phyloP scores from a whole-genome alignment of 495 filamentous ascomycete genomes.

The Peziza echinospora region DNA sequence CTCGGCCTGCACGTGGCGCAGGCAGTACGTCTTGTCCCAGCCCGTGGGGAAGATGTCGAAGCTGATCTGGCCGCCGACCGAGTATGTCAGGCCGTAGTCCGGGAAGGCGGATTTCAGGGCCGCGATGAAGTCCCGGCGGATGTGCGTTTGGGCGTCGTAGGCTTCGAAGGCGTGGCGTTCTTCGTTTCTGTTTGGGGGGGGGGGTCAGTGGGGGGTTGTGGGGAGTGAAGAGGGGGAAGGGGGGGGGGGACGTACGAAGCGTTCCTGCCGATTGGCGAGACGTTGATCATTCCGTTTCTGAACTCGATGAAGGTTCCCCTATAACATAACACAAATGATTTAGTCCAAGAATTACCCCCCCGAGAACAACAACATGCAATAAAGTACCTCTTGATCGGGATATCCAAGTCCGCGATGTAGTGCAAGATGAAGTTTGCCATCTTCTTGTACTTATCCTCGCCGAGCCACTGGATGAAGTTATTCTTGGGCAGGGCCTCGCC shows the following conservation, averaged over 20 bases:
- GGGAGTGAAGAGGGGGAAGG: background rate
- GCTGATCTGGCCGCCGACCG: slow-evolving; percentile 88
- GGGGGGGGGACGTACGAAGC: slow-evolving; percentile 24
- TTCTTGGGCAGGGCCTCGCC: slow-evolving; percentile 48
- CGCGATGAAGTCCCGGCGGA: slow-evolving; percentile 50
- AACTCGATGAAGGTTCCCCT: slow-evolving; percentile 93
- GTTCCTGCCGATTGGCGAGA: slow-evolving; percentile 81
- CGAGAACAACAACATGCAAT: background rate
- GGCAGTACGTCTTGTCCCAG: slow-evolving; percentile 98
- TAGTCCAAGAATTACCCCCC: background rate
- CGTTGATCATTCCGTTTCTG: slow-evolving; percentile 91
- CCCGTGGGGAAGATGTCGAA: slow-evolving; percentile 94
- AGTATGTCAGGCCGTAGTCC: slow-evolving; percentile 67
- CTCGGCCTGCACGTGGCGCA: slow-evolving; percentile 68
- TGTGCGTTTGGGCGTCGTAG: slow-evolving; percentile 54
- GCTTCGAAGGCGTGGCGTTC: slow-evolving; percentile 61
- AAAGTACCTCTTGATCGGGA: slow-evolving; percentile 46
- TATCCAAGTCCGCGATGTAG: slow-evolving; percentile 72
- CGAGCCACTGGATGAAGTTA: slow-evolving; percentile 80
- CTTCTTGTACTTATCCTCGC: slow-evolving; percentile 78
- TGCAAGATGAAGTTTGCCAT: slow-evolving; percentile 68
- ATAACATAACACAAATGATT: background rate
- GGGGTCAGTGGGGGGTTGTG: background rate
- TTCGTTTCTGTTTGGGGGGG: slow-evolving; percentile 24
- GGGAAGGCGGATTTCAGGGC: slow-evolving; percentile 59